Percentiles rank a stretch among this genome's conserved stretches.
phyloP scores from a whole-genome alignment of 192 early-diverging fungal genomes.

The Funneliformis geosporum region DNA sequence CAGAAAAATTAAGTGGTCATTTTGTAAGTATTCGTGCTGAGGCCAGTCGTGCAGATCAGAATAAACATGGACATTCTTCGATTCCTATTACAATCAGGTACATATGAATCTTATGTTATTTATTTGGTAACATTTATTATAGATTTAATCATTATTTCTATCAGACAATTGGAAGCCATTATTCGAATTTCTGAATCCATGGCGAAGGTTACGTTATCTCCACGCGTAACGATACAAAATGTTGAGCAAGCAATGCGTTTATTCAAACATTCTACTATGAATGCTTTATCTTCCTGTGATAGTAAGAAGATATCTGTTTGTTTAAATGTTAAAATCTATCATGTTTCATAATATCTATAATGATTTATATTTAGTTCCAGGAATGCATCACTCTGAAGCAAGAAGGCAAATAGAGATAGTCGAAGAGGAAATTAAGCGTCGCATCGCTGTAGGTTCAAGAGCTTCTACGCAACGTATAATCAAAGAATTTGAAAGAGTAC shows the following conservation, averaged over 20 bases:
- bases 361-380: slow-evolving; percentile 59
- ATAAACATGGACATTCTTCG: slow-evolving; percentile 69
- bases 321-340: not conserved
- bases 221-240: slow-evolving; percentile 81
- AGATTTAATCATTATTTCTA: not conserved
- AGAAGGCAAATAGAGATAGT: slow-evolving; percentile 75
- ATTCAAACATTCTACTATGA: slow-evolving; percentile 98
- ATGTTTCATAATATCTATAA: not conserved
- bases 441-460: slow-evolving; percentile 87
- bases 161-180: slow-evolving; percentile 93
- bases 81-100: slow-evolving; percentile 96
- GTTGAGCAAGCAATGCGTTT: slow-evolving; percentile 97
- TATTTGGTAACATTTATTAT: not conserved
- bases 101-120: not conserved
- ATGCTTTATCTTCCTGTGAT: slow-evolving; percentile 88
- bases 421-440: slow-evolving; percentile 81
- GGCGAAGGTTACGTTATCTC: slow-evolving; percentile 90
- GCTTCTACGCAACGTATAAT: slow-evolving; percentile 53
- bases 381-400: slow-evolving; percentile 74
- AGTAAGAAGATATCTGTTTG: slow-evolving; percentile 45
- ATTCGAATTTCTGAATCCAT: slow-evolving; percentile 97
- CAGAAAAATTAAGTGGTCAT: slow-evolving; percentile 89
- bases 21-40: slow-evolving; percentile 91
- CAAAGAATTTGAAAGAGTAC: slow-evolving; percentile 47
- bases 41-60: slow-evolving; percentile 75